Evolutionary conservation across 2,329 filamentous ascomycete species (phyloP), one percentile per base, ranked within the genome.

Genomic region (Apiospora rasikravindrae): DNA sequence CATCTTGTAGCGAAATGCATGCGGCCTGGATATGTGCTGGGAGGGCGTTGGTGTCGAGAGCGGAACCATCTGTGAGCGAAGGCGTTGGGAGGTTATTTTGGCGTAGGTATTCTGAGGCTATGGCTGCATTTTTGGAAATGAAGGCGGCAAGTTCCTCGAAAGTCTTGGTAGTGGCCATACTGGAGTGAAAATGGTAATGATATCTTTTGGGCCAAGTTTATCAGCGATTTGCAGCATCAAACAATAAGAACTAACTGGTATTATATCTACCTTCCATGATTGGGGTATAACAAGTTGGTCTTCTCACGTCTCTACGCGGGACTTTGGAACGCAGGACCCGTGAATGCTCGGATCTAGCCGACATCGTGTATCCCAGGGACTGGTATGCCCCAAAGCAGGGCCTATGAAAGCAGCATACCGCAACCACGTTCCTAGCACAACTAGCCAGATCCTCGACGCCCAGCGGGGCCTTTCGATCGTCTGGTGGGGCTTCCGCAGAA

Each of bases 51-150:
- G 66, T 67, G 66, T 67, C 66, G 10, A 67, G 40, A 24, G 66
- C 66, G 29, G 44, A 11, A n/a, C 66, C 66, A 10, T 26, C 40
- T 44, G 29, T 19, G 40, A 67, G 66, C 11, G 66, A 67, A 45
- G 66, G 66, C 37, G 66, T 67, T 5, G 66, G 66, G 40, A 67
- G n/a, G n/a, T 67, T 47, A 40, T 67, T 26, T n/a, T 67, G 40
- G 40, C 66, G 66, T n/a, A 67, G 66, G n/a, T 67, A 45, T 26
- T 47, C 40, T 67, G 10, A 16, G 13, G 66, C 66, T n/a, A 67
- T 67, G 40, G 66, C 40, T 45, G 66, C 26, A 45, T 67, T 29
- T 45, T 67, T 67, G 40, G 66, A 67, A 29, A 67, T 67, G n/a
- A n/a, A 45, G 40, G 66, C 66, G 42, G 40, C 66, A 44, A 67